Conservation (phyloP, 1,139 yeast species). For the Hansenula anomala region DNA sequence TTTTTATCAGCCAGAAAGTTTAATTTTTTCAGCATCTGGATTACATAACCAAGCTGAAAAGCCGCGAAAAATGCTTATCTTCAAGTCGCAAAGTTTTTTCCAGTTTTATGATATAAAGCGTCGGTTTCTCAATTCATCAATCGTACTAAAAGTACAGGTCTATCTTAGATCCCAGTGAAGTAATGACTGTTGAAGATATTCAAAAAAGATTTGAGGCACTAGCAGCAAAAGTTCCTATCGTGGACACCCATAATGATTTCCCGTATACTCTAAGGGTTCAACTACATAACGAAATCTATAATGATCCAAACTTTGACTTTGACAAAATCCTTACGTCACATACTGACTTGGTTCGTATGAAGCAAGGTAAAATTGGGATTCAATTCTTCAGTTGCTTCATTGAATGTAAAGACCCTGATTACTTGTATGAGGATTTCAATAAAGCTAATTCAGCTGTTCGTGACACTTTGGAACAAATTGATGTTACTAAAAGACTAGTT, state of each 20-base stretch:
- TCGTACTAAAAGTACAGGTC: too few species aligned
- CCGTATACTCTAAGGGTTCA: slow-evolving; percentile 39
- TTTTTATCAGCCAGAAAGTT: too few species aligned
- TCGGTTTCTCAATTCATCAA: too few species aligned
- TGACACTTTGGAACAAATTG: slow-evolving; percentile 50
- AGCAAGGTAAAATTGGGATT: slow-evolving; percentile 37
- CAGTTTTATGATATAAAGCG: background rate
- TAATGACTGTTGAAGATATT: slow-evolving; percentile 11
- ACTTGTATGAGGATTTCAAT: slow-evolving; percentile 37
- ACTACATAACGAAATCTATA: slow-evolving; percentile 36
- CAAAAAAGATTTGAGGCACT: slow-evolving; percentile 23
- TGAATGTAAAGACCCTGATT: slow-evolving; percentile 36
- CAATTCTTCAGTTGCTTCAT: slow-evolving; percentile 45
- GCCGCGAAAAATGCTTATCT: too few species aligned
- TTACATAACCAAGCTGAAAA: too few species aligned
- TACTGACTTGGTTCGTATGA: slow-evolving; percentile 36
- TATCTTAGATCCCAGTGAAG: too few species aligned
- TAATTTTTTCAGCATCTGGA: too few species aligned
- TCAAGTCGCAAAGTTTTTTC: too few species aligned
- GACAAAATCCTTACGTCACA: slow-evolving; percentile 32
- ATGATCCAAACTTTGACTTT: slow-evolving; percentile 30
- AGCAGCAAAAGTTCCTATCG: slow-evolving; percentile 30
- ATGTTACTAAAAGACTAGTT: slow-evolving; percentile 41
- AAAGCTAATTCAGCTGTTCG: slow-evolving; percentile 37
- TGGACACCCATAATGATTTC: slow-evolving; percentile 47